Evolutionary conservation across 2,329 filamentous ascomycete genomes (phyloP).

Genomic region (Arthrobotrys conoides): DNA sequence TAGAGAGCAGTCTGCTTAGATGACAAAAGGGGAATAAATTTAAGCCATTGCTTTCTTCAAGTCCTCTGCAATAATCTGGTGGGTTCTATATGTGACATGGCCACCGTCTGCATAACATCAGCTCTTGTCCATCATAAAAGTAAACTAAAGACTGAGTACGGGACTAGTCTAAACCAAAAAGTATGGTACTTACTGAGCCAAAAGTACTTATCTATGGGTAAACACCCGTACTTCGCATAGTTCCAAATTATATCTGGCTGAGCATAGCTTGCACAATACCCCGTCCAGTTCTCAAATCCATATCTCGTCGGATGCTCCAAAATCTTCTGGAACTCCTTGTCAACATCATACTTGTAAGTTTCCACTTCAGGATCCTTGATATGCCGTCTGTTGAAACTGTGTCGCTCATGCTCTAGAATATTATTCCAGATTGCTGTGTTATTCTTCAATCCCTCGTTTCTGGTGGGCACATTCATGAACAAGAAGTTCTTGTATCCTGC

Average conservation of each 20-base stretch:
- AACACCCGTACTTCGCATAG: slow-evolving; percentile 45
- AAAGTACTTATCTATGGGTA: slow-evolving; percentile 55
- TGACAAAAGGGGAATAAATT: neutral
- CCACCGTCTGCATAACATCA: slow-evolving; percentile 28
- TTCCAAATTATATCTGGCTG: slow-evolving; percentile 53
- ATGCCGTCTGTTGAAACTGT: slow-evolving; percentile 46
- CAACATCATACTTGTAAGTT: slow-evolving; percentile 47
- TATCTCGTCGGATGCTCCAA: slow-evolving; percentile 41
- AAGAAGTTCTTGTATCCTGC: slow-evolving; percentile 57
- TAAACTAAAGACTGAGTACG: too few relatives aligned
- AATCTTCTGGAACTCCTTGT: slow-evolving; percentile 45
- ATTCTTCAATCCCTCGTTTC: slow-evolving; percentile 20
- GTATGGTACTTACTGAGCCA: slow-evolving; percentile 41
- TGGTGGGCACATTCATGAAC: slow-evolving; percentile 48
- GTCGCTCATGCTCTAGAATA: slow-evolving; percentile 46
- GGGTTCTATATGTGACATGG: slow-evolving; percentile 32
- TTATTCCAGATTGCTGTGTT: slow-evolving; percentile 46
- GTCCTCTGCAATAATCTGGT: slow-evolving; percentile 48
- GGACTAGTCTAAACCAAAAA: too few relatives aligned
- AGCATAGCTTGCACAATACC: slow-evolving; percentile 32
- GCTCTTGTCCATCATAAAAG: neutral
- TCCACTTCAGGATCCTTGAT: slow-evolving; percentile 39
- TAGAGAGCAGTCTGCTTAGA: neutral
- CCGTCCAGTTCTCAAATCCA: slow-evolving; percentile 33
- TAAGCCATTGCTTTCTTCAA: slow-evolving; percentile 42